Percentiles rank a stretch among this genome's conserved stretches.
phyloP scores from a whole-genome alignment of 2,329 filamentous ascomycete genomes.

The Coniochaeta pulveracea region DNA sequence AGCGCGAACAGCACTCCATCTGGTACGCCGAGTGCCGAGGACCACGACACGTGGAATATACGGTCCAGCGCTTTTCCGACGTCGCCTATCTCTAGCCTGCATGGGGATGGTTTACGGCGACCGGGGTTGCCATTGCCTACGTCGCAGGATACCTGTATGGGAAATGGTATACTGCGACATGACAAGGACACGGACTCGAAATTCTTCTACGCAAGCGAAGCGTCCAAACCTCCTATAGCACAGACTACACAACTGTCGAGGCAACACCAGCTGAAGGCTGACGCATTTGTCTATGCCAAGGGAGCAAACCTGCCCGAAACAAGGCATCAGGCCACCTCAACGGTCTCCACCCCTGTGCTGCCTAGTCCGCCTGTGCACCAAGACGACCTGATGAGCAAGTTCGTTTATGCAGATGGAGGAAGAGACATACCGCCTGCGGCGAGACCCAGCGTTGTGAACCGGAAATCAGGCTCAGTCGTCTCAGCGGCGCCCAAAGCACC shows the following conservation, averaged over 20 bases:
- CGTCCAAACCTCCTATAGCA: constrained; percentile 26
- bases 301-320: constrained; percentile 27
- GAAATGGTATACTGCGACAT: constrained; percentile 12
- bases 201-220: constrained; percentile 90
- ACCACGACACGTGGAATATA: constrained; percentile 31
- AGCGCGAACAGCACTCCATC: constrained; percentile 57
- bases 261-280: constrained; percentile 22
- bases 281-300: constrained; percentile 48
- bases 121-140: constrained; percentile 27
- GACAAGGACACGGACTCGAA: constrained; percentile 46
- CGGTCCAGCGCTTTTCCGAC: constrained; percentile 21
- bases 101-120: constrained; percentile 16
- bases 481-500: constrained; percentile 32
- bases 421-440: constrained; percentile 33
- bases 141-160: constrained; percentile 18
- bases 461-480: constrained; percentile 31
- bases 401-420: constrained; percentile 63
- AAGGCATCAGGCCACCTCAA: constrained; percentile 22
- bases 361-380: constrained; percentile 15
- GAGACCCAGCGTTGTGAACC: constrained; percentile 18
- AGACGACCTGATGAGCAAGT: constrained; percentile 41
- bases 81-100: constrained; percentile 18
- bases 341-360: constrained; percentile 20
- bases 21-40: constrained; percentile 41
- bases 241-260: constrained; percentile 8